Percentiles rank a stretch among this genome's conserved stretches.
phyloP scores from a whole-genome alignment of 2,329 filamentous ascomycete species.

The Talaromyces sp. region DNA sequence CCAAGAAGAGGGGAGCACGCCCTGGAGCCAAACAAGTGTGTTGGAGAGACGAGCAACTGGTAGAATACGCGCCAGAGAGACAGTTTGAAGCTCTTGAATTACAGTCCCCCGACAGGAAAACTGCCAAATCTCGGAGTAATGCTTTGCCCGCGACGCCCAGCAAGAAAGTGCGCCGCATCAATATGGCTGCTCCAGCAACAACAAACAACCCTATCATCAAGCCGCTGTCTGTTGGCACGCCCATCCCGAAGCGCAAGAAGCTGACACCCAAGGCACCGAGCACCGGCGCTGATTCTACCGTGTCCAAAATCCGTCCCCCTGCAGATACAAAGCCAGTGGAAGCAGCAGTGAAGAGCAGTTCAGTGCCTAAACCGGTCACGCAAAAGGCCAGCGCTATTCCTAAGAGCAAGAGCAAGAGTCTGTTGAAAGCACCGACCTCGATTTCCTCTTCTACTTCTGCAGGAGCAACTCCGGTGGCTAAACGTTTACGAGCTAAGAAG shows the following conservation, averaged over 20 bases:
- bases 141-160: slow-evolving; percentile 9
- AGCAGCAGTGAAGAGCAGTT: not conserved
- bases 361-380: slow-evolving; percentile 13
- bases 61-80: slow-evolving; percentile 19
- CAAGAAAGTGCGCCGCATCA: slow-evolving; percentile 10
- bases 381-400: slow-evolving; percentile 13
- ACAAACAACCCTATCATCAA: not conserved
- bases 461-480: slow-evolving; percentile 31
- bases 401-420: slow-evolving; percentile 24
- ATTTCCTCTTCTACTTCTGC: slow-evolving; percentile 15
- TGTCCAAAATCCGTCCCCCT: not conserved
- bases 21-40: slow-evolving; percentile 26
- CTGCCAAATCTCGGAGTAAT: slow-evolving; percentile 11
- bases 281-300: slow-evolving; percentile 10
- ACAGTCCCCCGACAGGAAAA: slow-evolving; percentile 8
- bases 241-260: slow-evolving; percentile 26
- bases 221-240: slow-evolving; percentile 14
- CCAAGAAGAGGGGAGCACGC: not conserved
- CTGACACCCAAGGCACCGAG: slow-evolving; percentile 28
- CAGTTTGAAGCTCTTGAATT: not conserved
- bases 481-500: slow-evolving; percentile 22
- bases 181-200: not conserved
- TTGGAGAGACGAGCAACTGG: slow-evolving; percentile 33
- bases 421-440: slow-evolving; percentile 17
- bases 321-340: not conserved